Conservation (phyloP, 768 basidiomycete genomes). For the Polyporus arcularius region DNA sequence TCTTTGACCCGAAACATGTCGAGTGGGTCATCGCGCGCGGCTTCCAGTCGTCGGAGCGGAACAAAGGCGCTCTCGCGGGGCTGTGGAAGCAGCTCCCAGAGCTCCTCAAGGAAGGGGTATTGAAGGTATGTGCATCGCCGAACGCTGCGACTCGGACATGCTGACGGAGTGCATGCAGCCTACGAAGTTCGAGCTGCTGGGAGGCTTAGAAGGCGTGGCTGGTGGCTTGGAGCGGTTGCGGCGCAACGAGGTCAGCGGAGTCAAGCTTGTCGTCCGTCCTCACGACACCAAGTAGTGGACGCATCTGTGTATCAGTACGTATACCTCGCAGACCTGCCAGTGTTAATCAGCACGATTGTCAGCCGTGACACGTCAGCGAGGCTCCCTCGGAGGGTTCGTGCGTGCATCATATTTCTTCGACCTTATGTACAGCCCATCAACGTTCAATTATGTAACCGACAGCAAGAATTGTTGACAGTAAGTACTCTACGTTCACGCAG, state of each 20-base stretch:
- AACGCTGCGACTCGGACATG: neutral
- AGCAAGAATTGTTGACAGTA: no score
- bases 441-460: no score
- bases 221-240: conserved; percentile 23
- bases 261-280: conserved; percentile 45
- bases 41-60: neutral
- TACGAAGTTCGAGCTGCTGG: conserved; percentile 27
- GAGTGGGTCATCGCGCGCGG: conserved; percentile 1
- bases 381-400: no score
- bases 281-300: conserved; percentile 33
- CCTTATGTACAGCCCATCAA: no score
- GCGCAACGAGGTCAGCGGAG: conserved; percentile 37
- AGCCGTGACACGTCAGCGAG: no score
- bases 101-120: conserved; percentile 4
- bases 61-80: conserved; percentile 6
- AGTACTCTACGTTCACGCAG: no score
- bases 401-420: no score
- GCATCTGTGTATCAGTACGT: neutral
- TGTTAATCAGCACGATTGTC: no score
- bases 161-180: conserved; percentile 19
- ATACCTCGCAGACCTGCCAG: no score
- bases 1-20: neutral
- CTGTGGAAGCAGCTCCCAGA: conserved; percentile 3
- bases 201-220: conserved; percentile 24
- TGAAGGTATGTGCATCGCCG: neutral